phyloP scores from a whole-genome alignment of 2,329 filamentous ascomycete genomes.

The Fusarium heterosporum region DNA sequence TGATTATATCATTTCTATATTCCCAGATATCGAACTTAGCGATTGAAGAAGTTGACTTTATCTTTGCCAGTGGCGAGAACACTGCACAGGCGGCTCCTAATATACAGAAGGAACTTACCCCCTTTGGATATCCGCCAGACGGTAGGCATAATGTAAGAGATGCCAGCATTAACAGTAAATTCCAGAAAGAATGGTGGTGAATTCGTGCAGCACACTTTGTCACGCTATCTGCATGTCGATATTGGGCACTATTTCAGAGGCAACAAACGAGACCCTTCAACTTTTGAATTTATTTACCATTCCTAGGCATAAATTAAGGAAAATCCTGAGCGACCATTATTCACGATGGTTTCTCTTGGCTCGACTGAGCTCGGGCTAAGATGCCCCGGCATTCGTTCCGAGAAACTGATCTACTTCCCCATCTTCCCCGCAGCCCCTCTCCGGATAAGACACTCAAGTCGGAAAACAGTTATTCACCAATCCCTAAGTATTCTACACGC shows the following conservation, averaged over 20 bases:
- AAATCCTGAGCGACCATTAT: too few species aligned
- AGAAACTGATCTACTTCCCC: background rate
- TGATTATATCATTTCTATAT: background rate
- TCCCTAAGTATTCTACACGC: too few species aligned
- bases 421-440: constrained; percentile 25
- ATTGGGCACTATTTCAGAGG: too few species aligned
- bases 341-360: background rate
- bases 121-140: background rate
- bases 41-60: constrained; percentile 19
- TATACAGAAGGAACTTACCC: constrained; percentile 22
- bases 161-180: fast-evolving
- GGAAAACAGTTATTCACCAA: background rate
- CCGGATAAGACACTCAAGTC: constrained; percentile 17
- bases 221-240: too few species aligned
- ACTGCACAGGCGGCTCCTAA: constrained; percentile 2
- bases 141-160: background rate
- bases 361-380: background rate
- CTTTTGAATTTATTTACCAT: too few species aligned
- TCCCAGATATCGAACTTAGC: constrained; percentile 15
- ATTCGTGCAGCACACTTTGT: background rate
- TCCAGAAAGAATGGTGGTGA: background rate
- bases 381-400: constrained; percentile 19
- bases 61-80: constrained; percentile 20
- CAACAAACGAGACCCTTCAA: too few species aligned
- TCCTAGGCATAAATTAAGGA: too few species aligned